Conservation (phyloP, 1,284 basidiomycete genomes). For the Phellopilus nigrolimitatus region DNA sequence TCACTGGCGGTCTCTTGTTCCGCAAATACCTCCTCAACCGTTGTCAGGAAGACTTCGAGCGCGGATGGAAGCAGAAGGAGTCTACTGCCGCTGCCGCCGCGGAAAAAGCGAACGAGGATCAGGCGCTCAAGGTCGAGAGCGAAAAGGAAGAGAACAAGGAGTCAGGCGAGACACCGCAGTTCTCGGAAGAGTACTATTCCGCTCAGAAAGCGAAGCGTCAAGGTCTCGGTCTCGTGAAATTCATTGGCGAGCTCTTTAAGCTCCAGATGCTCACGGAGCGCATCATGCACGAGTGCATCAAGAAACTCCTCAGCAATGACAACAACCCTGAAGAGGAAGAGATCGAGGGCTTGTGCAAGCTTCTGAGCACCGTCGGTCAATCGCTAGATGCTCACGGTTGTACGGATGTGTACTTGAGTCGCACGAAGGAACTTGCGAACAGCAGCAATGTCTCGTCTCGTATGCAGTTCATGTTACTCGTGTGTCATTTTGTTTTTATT, state of each 20-base stretch:
- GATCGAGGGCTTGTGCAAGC: slow-evolving; percentile 88
- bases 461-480: slow-evolving; percentile 95
- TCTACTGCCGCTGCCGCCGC: slow-evolving; percentile 34
- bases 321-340: no score
- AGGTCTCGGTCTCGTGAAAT: no score
- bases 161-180: no score
- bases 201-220: no score
- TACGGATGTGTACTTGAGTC: slow-evolving; percentile 90
- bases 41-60: no score
- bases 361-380: slow-evolving; percentile 85
- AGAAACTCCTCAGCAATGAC: no score
- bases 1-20: slow-evolving; percentile 72
- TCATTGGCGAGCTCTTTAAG: no score
- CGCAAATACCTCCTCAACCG: no score
- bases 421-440: slow-evolving; percentile 80
- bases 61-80: slow-evolving; percentile 55
- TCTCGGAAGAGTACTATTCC: no score
- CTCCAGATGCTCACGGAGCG: no score
- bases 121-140: slow-evolving; percentile 56
- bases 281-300: no score
- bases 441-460: slow-evolving; percentile 75
- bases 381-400: slow-evolving; percentile 79
- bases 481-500: no score
- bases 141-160: slow-evolving; percentile 47
- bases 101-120: slow-evolving; percentile 53